Conservation (phyloP, 768 basidiomycete species). For the Leccinum incarnatum region DNA sequence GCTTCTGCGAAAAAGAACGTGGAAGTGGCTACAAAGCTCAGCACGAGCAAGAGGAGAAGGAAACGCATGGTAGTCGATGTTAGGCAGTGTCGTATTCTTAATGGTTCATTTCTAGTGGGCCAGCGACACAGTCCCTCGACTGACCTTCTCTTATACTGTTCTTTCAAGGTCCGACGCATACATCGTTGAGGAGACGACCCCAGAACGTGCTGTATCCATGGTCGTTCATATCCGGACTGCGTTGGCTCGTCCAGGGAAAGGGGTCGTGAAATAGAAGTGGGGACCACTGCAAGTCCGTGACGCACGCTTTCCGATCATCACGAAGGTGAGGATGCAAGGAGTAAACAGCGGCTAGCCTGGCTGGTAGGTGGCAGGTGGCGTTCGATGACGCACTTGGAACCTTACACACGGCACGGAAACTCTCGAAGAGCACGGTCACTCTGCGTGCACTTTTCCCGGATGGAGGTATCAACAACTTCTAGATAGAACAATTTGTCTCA, state of each 20-base stretch:
- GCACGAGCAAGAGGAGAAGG: slow-evolving; percentile 28
- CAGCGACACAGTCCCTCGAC: slow-evolving; percentile 4
- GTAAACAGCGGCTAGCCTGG: no score
- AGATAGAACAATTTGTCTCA: slow-evolving; percentile 13
- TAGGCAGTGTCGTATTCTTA: slow-evolving; percentile 13
- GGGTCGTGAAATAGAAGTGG: slow-evolving; percentile 19
- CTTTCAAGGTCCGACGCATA: slow-evolving; percentile 24
- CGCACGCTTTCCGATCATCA: slow-evolving; percentile 11
- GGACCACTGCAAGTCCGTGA: not conserved
- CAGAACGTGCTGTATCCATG: slow-evolving; percentile 19
- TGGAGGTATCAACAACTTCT: slow-evolving; percentile 15
- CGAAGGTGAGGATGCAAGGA: not conserved
- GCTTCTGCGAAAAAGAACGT: slow-evolving; percentile 32
- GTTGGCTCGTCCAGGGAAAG: slow-evolving; percentile 2
- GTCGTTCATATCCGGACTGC: slow-evolving; percentile 23
- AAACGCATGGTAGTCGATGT: slow-evolving; percentile 20
- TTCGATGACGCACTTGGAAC: not conserved
- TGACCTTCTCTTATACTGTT: slow-evolving; percentile 22
- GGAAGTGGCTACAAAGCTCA: slow-evolving; percentile 27
- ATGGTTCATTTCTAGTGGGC: slow-evolving; percentile 31
- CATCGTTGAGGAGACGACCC: slow-evolving; percentile 19
- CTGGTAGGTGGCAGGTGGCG: not conserved
- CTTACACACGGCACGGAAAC: not conserved
- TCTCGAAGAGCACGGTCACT: not conserved
- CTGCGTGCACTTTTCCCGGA: not conserved